A percentile compares a stretch with the other conserved stretches of the same genome.
These are phyloP conservation scores for Groenewaldozyma auringiensis DNA, from an alignment of 1,139 yeast species.

Conservation along the genomic window DNA sequence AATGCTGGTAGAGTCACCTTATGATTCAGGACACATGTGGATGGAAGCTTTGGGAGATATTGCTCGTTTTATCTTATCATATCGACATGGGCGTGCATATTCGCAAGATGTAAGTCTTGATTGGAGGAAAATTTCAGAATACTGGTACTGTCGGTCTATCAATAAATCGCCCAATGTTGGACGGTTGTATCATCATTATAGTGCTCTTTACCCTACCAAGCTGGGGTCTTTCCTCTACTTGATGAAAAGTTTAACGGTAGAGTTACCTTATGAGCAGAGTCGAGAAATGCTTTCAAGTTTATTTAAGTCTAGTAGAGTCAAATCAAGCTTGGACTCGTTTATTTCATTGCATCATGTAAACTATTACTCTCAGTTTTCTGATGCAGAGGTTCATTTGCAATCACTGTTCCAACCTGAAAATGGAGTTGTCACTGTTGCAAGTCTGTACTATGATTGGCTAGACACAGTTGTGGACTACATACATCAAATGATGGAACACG, in stretches of 20 bases:
- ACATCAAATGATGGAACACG: neutral
- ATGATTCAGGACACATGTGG: conserved; percentile 28
- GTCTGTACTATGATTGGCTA: neutral
- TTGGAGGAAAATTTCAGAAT: conserved; percentile 27
- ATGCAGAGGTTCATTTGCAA: neutral
- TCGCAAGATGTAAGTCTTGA: conserved; percentile 17
- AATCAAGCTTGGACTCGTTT: conserved; percentile 15
- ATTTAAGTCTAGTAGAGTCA: conserved; percentile 16
- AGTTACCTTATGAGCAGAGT: conserved; percentile 22
- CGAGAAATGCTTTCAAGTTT: conserved; percentile 18
- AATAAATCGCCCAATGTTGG: conserved; percentile 28
- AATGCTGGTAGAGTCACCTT: conserved; percentile 28
- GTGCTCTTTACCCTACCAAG: conserved; percentile 11
- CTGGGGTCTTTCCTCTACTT: conserved; percentile 28
- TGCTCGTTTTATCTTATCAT: conserved; percentile 26
- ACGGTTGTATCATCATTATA: conserved; percentile 26
- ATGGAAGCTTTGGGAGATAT: conserved; percentile 31
- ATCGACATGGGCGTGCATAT: conserved; percentile 8
- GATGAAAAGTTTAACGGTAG: conserved; percentile 24
- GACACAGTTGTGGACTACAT: neutral
- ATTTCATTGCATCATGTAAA: conserved; percentile 18
- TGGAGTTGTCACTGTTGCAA: neutral
- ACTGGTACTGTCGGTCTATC: conserved; percentile 29
- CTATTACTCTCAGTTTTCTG: conserved; percentile 7
- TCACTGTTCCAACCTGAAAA: neutral